These are phyloP conservation scores for Pichia phayaonensis DNA, from an alignment of 805 yeast genomes.

Conservation along the genomic window DNA sequence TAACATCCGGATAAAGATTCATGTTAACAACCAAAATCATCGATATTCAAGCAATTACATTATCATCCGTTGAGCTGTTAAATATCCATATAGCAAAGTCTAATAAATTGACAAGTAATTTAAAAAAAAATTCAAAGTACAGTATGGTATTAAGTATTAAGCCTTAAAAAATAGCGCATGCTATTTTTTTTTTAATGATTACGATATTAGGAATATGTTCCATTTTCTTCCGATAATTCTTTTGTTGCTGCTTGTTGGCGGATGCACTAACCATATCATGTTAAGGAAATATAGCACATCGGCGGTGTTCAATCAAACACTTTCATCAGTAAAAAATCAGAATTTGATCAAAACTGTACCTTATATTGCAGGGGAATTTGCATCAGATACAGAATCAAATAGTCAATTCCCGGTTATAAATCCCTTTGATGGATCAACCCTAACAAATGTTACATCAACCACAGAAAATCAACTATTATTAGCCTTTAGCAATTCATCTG, in stretches of 20 bases:
- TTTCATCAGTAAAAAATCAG: conserved; percentile 30
- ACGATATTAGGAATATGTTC: neutral
- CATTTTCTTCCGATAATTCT: neutral
- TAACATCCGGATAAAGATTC: too few species aligned
- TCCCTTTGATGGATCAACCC: conserved; percentile 54
- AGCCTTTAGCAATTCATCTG: conserved; percentile 49
- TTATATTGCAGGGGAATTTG: conserved; percentile 64
- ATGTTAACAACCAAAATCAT: too few species aligned
- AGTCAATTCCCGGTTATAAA: conserved; percentile 54
- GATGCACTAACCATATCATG: neutral
- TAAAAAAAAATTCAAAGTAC: too few species aligned
- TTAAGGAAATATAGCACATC: neutral
- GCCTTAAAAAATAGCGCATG: neutral
- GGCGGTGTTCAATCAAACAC: conserved; percentile 4
- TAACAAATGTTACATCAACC: conserved; percentile 50
- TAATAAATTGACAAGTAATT: too few species aligned
- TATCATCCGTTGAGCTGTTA: too few species aligned
- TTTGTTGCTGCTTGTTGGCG: neutral
- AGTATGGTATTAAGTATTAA: too few species aligned
- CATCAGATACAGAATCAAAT: conserved; percentile 25
- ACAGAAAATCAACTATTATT: conserved; percentile 35
- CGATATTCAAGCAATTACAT: too few species aligned
- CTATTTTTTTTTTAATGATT: too few species aligned
- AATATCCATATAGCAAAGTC: too few species aligned
- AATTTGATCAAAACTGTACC: conserved; percentile 49